Base-by-base conservation (phyloP, 2,329 filamentous ascomycete genomes). In the Pyrenochaeta sp. region DNA sequence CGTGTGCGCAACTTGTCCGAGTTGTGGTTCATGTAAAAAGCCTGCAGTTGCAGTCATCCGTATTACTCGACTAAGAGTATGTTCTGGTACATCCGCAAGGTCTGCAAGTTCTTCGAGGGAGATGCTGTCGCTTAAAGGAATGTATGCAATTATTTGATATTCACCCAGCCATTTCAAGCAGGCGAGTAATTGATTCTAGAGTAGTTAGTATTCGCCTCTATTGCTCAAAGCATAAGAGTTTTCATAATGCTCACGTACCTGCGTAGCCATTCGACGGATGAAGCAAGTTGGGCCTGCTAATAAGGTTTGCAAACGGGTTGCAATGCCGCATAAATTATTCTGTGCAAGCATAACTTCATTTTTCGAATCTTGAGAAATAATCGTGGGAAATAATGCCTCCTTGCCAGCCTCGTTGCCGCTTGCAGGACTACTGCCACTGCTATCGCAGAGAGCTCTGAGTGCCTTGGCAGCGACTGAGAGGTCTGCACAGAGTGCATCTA, bases 91-190 rank as follows among this genome's bases (percentile, higher is more conserved):
- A 13, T 62, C 64, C 2, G 67, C 48, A 3, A 79, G 51, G 11
- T 75, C 70, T 4, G 76, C 74, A 1, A 78, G 50, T 35, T 78
- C 77, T 23, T 68, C 62, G 32, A 67, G 51, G 2, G 64, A 50
- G 7, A 75, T 66, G 27, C 54, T 71, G 15, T 61, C 69, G 4
- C 32, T 40, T 2, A 73, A 54, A 1, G 76, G 77, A n/a, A 79
- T 72, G 48, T 64, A 77, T 3, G 73, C 73, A 1, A 77, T 66
- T 3, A 78, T 59, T 36, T 77, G 74, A 44, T 74, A 74, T 9
- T 78, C 71, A 5, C 65, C 71, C 10, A 78, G 62, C 76, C 74
- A 78, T 46, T 67, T 65, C 6, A 77, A 44, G 34, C 73, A 76
- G 3, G 71, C 67, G 9, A 74, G 63, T 3, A 73, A 29, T 50